phyloP scores from a whole-genome alignment of 352 stramenopile species.

The Phytophthora syringae region DNA sequence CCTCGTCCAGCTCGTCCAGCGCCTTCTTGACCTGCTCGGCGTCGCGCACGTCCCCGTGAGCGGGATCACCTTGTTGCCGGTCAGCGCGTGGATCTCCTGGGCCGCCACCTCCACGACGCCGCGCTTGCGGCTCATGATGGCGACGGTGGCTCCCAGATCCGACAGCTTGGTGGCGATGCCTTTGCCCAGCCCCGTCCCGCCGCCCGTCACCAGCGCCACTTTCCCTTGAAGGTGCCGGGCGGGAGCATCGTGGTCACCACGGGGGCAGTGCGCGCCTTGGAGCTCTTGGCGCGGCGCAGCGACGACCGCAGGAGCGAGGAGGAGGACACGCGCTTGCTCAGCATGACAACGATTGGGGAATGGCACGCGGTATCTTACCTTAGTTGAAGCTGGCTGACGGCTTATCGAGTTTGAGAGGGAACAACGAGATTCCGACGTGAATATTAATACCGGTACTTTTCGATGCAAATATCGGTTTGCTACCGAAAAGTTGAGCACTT shows the following conservation, averaged over 20 bases:
- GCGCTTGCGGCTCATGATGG: conserved; percentile 95
- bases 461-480: not conserved
- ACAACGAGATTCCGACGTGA: not conserved
- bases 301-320: not conserved
- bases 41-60: conserved; percentile 92
- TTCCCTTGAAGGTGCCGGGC: conserved; percentile 67
- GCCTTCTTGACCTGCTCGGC: conserved; percentile 86
- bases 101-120: conserved; percentile 88
- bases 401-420: no score
- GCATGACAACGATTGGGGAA: conserved; percentile 24
- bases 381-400: conserved; percentile 28
- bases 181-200: conserved; percentile 94
- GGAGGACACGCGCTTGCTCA: conserved; percentile 17
- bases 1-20: conserved; percentile 78
- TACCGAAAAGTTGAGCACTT: no score
- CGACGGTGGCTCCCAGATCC: conserved; percentile 92
- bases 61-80: conserved; percentile 66
- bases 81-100: conserved; percentile 78
- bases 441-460: no score
- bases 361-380: not conserved
- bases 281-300: conserved; percentile 25
- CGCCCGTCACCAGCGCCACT: conserved; percentile 95
- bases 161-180: conserved; percentile 94
- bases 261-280: conserved; percentile 33
- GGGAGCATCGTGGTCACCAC: conserved; percentile 75